A percentile compares a stretch with the other conserved stretches of the same genome.
phyloP scores from a whole-genome alignment of 805 yeast species.

The Komagataella mondaviorum region DNA sequence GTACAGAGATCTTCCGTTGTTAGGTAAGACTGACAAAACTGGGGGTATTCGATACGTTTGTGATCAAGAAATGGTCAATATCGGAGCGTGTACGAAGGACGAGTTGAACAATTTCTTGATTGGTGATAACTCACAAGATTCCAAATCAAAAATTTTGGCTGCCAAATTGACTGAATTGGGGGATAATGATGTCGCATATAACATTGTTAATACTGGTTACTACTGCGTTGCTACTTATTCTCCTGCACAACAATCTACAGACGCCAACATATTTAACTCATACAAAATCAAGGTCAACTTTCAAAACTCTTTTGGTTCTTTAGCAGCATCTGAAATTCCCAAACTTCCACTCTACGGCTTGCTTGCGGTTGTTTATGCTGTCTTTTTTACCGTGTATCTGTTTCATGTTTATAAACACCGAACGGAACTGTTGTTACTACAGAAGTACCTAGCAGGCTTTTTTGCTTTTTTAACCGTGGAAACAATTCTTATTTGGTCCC shows the following conservation, averaged over 20 bases:
- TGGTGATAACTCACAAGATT: conserved; percentile 16
- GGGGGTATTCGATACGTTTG: conserved; percentile 54
- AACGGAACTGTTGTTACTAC: conserved; percentile 78
- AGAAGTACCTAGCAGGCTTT: conserved; percentile 80
- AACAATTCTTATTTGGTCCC: conserved; percentile 81
- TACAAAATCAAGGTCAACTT: conserved; percentile 65
- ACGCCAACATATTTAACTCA: conserved; percentile 11
- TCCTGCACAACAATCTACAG: conserved; percentile 16
- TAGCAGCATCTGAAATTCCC: conserved; percentile 85
- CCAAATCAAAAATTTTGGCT: conserved; percentile 42
- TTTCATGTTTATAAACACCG: conserved; percentile 79
- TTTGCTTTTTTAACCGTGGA: conserved; percentile 73
- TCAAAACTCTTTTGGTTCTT: conserved; percentile 84
- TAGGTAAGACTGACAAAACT: conserved; percentile 40
- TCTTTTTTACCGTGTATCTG: conserved; percentile 69
- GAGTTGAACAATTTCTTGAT: conserved; percentile 55
- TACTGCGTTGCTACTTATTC: conserved; percentile 77
- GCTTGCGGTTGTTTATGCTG: conserved; percentile 70
- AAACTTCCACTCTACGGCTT: conserved; percentile 82
- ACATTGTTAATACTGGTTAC: conserved; percentile 68
- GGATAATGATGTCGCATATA: conserved; percentile 46
- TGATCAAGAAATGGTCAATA: conserved; percentile 49
- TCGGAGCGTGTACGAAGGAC: conserved; percentile 37
- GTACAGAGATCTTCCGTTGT: conserved; percentile 55
- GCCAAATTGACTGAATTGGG: conserved; percentile 44